Percentiles rank a stretch among this genome's conserved stretches.
Conservation (phyloP, 2,329 filamentous ascomycete genomes). For the Septoria petroselini region DNA sequence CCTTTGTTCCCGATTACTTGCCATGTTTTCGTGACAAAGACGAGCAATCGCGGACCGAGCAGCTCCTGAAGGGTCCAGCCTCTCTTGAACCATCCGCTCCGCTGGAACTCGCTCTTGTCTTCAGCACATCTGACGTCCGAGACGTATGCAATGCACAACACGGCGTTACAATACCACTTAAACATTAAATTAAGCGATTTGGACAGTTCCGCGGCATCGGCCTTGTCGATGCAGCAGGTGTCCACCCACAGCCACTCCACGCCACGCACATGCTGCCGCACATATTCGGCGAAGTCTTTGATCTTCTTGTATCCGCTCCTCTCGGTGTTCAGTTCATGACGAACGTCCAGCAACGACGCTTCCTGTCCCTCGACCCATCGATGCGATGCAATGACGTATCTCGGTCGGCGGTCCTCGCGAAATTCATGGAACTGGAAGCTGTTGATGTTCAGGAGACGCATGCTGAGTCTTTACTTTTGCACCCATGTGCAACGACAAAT, state of each 20-base stretch:
- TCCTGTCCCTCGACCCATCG: neutral
- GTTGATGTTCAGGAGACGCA: slow-evolving; percentile 3
- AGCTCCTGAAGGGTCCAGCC: slow-evolving; percentile 31
- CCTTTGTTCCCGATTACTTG: slow-evolving; percentile 29
- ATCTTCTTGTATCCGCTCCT: slow-evolving; percentile 23
- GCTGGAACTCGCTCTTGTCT: slow-evolving; percentile 7
- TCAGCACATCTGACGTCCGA: slow-evolving; percentile 13
- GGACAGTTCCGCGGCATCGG: slow-evolving; percentile 23
- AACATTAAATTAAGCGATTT: slow-evolving; percentile 29
- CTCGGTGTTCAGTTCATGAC: too few species aligned
- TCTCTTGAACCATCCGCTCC: slow-evolving; percentile 27
- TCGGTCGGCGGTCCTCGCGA: neutral
- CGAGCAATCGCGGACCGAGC: slow-evolving; percentile 21
- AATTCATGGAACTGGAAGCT: neutral
- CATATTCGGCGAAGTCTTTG: slow-evolving; percentile 21
- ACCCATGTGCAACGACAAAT: neutral
- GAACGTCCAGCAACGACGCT: too few species aligned
- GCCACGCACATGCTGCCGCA: slow-evolving; percentile 13
- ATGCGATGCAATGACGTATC: neutral
- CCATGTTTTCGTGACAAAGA: slow-evolving; percentile 25
- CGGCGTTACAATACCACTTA: slow-evolving; percentile 24
- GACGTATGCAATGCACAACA: slow-evolving; percentile 27
- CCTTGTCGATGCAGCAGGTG: slow-evolving; percentile 30
- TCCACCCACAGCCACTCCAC: slow-evolving; percentile 29
- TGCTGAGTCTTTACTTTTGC: neutral